Base-by-base conservation (phyloP, 2,329 filamentous ascomycete species). In the Cadophora luteo-olivacea region DNA sequence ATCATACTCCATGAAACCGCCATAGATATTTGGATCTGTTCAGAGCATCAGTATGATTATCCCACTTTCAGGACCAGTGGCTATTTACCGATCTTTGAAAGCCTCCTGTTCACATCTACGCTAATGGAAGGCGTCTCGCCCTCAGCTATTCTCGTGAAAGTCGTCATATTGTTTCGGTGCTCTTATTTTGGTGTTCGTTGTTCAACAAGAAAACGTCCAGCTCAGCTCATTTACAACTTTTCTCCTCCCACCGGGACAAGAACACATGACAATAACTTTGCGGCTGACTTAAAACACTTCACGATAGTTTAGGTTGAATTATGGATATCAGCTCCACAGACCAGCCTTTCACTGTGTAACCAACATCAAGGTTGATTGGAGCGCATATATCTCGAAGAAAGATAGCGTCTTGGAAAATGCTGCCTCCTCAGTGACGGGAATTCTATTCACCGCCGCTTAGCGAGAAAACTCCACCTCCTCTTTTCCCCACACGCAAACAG, bases 1-100 rank as follows among this genome's bases (percentile, higher is more conserved):
- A n/a, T 79, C 87, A 80, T 82, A 92, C 91, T 96, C 92, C 68
- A 90, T 93, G 80, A 96, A 96, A 12, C 92, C 92, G 66, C 91
- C 90, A 84, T 95, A 96, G 75, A 92, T 92, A 77, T 92, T 92
- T 69, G 91, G 87, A 76, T 94, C 89, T 76, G 60, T 45, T 22
- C 11, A 33, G 51, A 14, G 24, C 51, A 45, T 69, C 38, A 71
- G 68, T 64, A 38, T 36, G 51, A 25, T 14, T 19, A 63, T 63
- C 33, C 22, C 25, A 67, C 41, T 16, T 29, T 67, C 60, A 57
- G 49, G 8, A 8, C 16, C 19, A 25, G 12, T 32, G 8, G 22
- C 24, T 36, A 24, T 41, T 19, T 72, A 77, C 76, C 74, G 76
- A 96, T 93, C 77, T 89, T 89, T 68, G 90, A 90, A 65, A 94